These are phyloP conservation scores for Torrubiella hemipterigena DNA, from an alignment of 2,329 filamentous ascomycete genomes.

Conservation along the genomic window DNA sequence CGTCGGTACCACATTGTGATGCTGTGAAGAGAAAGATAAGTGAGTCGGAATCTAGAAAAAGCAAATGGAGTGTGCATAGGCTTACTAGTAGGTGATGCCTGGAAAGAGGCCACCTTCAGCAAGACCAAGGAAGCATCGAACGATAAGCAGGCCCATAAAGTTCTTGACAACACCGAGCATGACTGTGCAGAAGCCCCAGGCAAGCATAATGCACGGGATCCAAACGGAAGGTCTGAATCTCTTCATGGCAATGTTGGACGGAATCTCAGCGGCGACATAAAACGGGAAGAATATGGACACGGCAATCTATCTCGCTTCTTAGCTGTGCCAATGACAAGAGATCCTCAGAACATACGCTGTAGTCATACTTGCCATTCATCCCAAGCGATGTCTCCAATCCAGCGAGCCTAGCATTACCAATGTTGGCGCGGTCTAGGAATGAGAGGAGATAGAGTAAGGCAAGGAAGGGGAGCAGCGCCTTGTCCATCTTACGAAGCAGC, in stretches of 20 bases:
- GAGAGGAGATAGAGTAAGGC: slow-evolving; percentile 45
- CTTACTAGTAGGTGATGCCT: slow-evolving; percentile 43
- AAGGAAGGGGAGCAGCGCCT: slow-evolving; percentile 42
- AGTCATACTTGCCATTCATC: slow-evolving; percentile 32
- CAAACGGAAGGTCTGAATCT: slow-evolving; percentile 36
- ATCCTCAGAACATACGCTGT: slow-evolving; percentile 22
- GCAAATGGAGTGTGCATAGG: not conserved
- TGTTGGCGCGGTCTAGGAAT: slow-evolving; percentile 31
- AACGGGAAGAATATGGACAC: slow-evolving; percentile 41
- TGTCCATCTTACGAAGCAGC: slow-evolving; percentile 35
- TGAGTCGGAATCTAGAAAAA: not conserved
- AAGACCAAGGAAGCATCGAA: slow-evolving; percentile 34
- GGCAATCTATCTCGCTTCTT: slow-evolving; percentile 20
- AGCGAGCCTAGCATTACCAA: slow-evolving; percentile 48
- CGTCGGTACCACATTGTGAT: slow-evolving; percentile 48
- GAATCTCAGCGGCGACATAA: slow-evolving; percentile 41
- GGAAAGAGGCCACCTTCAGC: slow-evolving; percentile 49
- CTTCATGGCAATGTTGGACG: slow-evolving; percentile 45
- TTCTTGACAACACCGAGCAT: slow-evolving; percentile 40
- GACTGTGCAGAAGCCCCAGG: slow-evolving; percentile 35
- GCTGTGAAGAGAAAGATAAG: slow-evolving; percentile 15
- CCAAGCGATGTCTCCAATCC: slow-evolving; percentile 26
- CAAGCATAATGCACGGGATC: slow-evolving; percentile 39
- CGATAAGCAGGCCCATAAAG: slow-evolving; percentile 34
- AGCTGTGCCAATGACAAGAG: not conserved